A percentile compares a stretch with the other conserved stretches of the same genome.
Evolutionary conservation across 2,329 filamentous ascomycete genomes (phyloP).

Genomic region (Rasamsonia emersonii): DNA sequence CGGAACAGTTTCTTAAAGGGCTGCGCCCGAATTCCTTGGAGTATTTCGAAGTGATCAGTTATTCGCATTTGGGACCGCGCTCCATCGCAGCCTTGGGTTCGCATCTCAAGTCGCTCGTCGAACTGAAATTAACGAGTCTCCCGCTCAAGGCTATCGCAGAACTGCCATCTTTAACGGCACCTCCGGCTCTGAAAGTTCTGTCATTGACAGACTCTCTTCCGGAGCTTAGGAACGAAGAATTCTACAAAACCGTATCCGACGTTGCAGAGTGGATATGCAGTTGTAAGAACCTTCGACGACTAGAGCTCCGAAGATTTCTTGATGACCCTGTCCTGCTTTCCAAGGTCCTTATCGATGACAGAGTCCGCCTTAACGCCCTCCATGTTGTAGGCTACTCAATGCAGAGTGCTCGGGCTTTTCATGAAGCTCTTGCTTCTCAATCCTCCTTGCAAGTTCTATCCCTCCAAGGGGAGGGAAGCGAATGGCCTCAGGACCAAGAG

Average conservation of each 20-base stretch:
- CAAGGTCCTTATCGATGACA: constrained; percentile 17
- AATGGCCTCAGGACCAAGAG: constrained; percentile 17
- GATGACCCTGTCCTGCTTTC: constrained; percentile 37
- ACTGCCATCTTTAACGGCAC: constrained; percentile 13
- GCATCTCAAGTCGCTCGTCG: constrained; percentile 48
- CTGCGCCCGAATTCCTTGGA: constrained; percentile 50
- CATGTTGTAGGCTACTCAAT: constrained; percentile 22
- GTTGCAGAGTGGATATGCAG: constrained; percentile 47
- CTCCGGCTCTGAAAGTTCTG: constrained; percentile 38
- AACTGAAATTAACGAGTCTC: constrained; percentile 43
- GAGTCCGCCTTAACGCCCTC: constrained; percentile 19
- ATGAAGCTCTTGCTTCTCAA: constrained; percentile 20
- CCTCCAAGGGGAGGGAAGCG: constrained; percentile 22
- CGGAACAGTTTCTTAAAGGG: constrained; percentile 50
- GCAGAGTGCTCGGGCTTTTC: constrained; percentile 15
- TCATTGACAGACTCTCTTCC: constrained; percentile 40
- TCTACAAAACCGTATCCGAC: constrained; percentile 43
- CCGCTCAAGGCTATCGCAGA: constrained; percentile 39
- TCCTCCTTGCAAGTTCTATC: constrained; percentile 18
- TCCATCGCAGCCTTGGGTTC: constrained; percentile 47
- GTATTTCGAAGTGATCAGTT: constrained; percentile 51
- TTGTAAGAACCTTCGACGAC: constrained; percentile 43
- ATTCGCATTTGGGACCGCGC: constrained; percentile 45
- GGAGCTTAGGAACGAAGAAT: constrained; percentile 40
- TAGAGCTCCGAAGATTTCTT: constrained; percentile 44